Evolutionary conservation across 169 alveolate genomes (phyloP), one percentile per base, ranked within the genome.

Genomic region (Theileria equi): DNA sequence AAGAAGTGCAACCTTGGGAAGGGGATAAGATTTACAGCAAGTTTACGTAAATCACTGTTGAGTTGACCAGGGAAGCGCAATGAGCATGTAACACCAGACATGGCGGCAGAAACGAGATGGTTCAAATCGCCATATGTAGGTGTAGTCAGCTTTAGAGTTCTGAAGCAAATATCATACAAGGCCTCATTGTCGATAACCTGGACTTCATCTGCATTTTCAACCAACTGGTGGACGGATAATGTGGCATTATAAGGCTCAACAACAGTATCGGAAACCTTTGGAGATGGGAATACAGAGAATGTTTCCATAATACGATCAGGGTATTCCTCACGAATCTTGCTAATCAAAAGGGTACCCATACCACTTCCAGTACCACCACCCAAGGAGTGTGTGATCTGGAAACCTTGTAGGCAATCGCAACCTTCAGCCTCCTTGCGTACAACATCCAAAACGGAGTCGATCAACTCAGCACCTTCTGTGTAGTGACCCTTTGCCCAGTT

Each of bases 341-440:
- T 91, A 89, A 94, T 94, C 81, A 94, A 73, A 57, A 97, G 88
- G 28, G 99, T 97, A 47, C 99, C 99, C 99, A 97, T 95, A 55
- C 99, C 99, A 32, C 97, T 90, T 41, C 99, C 99, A 17, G 99
- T 97, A 81, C 99, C 99, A 59, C 99, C 99, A 53, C 99, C 99
- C 66, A 97, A 90, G 21, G 98, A 95, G 94, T 96, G 99, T 17
- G 97, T 91, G 58, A 96, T 89, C 83, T 96, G 98, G 94, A 96
- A 96, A 34, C 99, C 99, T 87, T 96, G 98, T 47, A 96, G 87
- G 88, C 99, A 96, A 88, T 96, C 98, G 81, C 98, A 95, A 44
- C 97, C 97, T 88, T 96, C 99, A 36, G 98, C 98, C 88, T 96
- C 99, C 89, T 95, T 95, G 80, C 98, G 92, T 63, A 96, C 99